Conservation (phyloP, 352 stramenopile species). For the Phytophthora citricola region DNA sequence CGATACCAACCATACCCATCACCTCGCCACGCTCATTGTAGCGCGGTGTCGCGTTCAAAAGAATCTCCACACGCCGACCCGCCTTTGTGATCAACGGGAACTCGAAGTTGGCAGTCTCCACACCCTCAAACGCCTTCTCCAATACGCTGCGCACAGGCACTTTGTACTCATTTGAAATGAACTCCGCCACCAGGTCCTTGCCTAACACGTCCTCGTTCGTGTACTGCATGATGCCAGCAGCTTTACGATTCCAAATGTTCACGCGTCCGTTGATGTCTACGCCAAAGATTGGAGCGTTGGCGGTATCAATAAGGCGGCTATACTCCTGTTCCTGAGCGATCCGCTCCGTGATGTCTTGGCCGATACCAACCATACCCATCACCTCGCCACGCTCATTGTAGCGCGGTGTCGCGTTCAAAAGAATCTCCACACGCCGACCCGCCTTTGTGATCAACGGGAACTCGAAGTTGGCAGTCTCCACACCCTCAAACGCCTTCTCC, state of each 20-base stretch:
- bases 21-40: conserved; percentile 65
- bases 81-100: conserved; percentile 72
- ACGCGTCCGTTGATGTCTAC: conserved; percentile 51
- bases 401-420: conserved; percentile 74
- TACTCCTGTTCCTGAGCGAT: conserved; percentile 82
- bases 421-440: too few relatives aligned
- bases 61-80: conserved; percentile 63
- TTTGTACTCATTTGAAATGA: conserved; percentile 59
- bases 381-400: conserved; percentile 79
- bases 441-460: too few relatives aligned
- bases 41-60: conserved; percentile 75
- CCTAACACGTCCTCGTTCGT: conserved; percentile 39
- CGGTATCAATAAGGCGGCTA: conserved; percentile 74
- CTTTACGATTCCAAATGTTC: conserved; percentile 74
- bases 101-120: conserved; percentile 58
- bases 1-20: conserved; percentile 75
- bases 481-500: too few relatives aligned
- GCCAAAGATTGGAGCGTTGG: conserved; percentile 75
- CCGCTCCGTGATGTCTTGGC: conserved; percentile 81
- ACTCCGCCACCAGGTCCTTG: conserved; percentile 49
- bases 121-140: conserved; percentile 40
- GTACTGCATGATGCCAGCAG: conserved; percentile 54
- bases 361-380: conserved; percentile 88
- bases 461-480: too few relatives aligned
- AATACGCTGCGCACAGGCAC: conserved; percentile 46